These are phyloP conservation scores for Geosmithia putterillii DNA, from an alignment of 2,329 filamentous ascomycete genomes.

Conservation along the genomic window DNA sequence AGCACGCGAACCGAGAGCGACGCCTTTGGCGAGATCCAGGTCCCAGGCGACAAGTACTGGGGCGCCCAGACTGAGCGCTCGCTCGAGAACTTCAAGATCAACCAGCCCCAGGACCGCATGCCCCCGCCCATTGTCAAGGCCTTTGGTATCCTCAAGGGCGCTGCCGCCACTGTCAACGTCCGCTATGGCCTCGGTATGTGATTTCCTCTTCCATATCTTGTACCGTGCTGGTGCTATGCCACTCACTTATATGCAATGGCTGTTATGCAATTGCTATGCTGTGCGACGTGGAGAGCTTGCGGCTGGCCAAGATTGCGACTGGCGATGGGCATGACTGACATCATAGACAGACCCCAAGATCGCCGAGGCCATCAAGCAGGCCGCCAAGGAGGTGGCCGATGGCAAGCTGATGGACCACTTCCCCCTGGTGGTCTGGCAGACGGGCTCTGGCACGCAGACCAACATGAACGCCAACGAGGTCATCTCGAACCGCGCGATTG, in stretches of 20 bases:
- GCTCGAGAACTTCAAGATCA: constrained; percentile 96
- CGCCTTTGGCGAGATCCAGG: constrained; percentile 94
- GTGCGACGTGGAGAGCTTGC: too few species aligned
- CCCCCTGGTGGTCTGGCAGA: constrained; percentile 98
- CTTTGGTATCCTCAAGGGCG: constrained; percentile 95
- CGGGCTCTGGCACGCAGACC: constrained; percentile 94
- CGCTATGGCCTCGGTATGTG: constrained; percentile 75
- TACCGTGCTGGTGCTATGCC: not conserved
- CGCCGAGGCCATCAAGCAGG: constrained; percentile 87
- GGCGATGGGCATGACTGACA: too few species aligned
- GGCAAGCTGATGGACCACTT: constrained; percentile 95
- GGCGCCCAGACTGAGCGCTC: constrained; percentile 95
- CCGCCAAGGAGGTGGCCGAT: constrained; percentile 82
- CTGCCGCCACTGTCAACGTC: constrained; percentile 92
- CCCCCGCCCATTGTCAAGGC: constrained; percentile 83
- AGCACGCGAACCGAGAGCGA: constrained; percentile 78
- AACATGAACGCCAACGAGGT: constrained; percentile 99
- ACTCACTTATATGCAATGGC: too few species aligned
- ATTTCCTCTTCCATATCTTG: constrained; percentile 4
- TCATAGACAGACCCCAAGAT: constrained; percentile 63
- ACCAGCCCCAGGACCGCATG: constrained; percentile 98
- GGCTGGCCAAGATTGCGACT: not conserved
- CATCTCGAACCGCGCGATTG: constrained; percentile 97
- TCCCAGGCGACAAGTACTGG: constrained; percentile 92
- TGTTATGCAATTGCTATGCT: not conserved